These are phyloP conservation scores for Nemophila menziesii DNA, from an alignment of 257 asterid genomes.

Conservation along the genomic window DNA sequence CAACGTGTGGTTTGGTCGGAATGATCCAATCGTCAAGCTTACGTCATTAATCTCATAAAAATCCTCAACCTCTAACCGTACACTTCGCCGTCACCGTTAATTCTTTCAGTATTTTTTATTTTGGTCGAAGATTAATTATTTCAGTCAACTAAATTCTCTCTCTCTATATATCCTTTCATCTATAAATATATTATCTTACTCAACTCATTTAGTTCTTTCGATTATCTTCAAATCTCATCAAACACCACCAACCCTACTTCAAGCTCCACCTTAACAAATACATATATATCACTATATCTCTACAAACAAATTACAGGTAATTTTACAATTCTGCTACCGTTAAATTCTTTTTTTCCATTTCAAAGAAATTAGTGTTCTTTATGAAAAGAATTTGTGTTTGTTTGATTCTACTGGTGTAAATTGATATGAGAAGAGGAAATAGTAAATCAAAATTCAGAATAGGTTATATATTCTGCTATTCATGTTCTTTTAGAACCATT, in stretches of 20 bases:
- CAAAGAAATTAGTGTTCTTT: neutral
- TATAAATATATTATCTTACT: too few species aligned
- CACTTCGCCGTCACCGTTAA: neutral
- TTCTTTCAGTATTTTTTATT: too few species aligned
- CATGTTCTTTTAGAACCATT: too few species aligned
- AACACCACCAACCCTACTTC: neutral
- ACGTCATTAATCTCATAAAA: neutral
- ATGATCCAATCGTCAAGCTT: neutral
- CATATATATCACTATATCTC: neutral
- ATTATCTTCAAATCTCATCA: neutral
- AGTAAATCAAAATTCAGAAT: too few species aligned
- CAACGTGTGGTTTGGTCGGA: conserved; percentile 4
- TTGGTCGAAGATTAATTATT: neutral
- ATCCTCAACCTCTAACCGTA: neutral
- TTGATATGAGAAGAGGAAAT: neutral
- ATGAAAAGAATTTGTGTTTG: neutral
- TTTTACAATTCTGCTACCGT: neutral
- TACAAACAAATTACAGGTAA: neutral
- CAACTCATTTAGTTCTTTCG: neutral
- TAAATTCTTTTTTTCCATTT: neutral
- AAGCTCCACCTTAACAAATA: neutral
- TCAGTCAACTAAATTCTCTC: neutral
- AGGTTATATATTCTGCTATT: too few species aligned
- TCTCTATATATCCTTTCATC: conserved; percentile 1
- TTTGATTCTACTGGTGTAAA: neutral